Conservation (phyloP, 257 asterid species). For the Nicotiana benthamiana region DNA sequence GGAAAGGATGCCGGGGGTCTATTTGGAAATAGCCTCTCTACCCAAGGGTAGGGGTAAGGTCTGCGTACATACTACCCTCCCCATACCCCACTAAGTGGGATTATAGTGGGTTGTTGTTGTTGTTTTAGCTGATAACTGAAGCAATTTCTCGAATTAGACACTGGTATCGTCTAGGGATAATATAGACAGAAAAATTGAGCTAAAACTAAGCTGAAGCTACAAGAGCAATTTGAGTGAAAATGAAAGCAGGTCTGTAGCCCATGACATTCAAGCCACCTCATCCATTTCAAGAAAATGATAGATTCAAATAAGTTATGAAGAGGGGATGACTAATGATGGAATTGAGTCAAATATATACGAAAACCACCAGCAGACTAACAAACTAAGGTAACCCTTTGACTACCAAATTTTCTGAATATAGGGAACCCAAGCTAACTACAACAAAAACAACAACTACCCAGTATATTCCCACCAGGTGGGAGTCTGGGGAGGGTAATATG, state of each 20-base stretch:
- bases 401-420: background rate
- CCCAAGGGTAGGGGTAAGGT: no score
- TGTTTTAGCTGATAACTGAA: no score
- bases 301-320: background rate
- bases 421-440: background rate
- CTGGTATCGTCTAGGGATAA: background rate
- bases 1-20: no score
- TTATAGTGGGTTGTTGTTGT: no score
- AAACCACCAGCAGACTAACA: background rate
- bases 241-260: background rate
- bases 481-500: no score
- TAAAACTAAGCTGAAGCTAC: background rate
- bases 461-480: no score
- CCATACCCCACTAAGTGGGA: no score
- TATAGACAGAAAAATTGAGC: background rate
- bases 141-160: background rate
- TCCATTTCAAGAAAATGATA: background rate
- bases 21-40: no score
- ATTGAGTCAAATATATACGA: background rate
- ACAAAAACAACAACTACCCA: no score
- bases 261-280: background rate
- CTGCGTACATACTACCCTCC: no score
- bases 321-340: background rate
- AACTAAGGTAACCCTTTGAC: background rate
- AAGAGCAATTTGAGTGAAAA: background rate